Conservation (phyloP, 2,329 filamentous ascomycete genomes). For the Onygenales sp. region DNA sequence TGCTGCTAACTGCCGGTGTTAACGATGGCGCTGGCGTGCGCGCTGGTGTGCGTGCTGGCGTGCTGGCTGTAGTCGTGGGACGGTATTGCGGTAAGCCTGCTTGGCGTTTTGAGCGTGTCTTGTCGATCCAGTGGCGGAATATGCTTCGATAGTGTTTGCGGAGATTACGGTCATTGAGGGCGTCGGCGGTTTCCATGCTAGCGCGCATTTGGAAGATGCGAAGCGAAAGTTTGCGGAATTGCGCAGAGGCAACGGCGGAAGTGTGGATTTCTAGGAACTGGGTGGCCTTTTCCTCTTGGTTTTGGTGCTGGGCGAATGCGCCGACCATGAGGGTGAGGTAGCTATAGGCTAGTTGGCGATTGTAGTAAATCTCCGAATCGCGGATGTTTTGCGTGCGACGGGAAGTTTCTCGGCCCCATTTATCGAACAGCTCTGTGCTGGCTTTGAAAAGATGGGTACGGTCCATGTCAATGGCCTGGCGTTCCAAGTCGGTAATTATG, state of each 20-base stretch:
- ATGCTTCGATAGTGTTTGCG: conserved; percentile 47
- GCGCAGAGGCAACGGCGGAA: conserved; percentile 36
- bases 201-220: conserved; percentile 46
- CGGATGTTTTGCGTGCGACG: conserved; percentile 24
- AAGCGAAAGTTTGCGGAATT: conserved; percentile 49
- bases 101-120: conserved; percentile 17
- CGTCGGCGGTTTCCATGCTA: conserved; percentile 42
- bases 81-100: background rate
- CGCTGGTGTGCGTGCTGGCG: too few species aligned
- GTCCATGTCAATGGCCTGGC: conserved; percentile 28
- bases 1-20: too few species aligned
- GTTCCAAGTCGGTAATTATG: conserved; percentile 26
- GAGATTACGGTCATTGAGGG: conserved; percentile 43
- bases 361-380: conserved; percentile 30
- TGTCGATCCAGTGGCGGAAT: conserved; percentile 46
- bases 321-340: conserved; percentile 30
- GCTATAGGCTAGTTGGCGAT: conserved; percentile 28
- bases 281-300: conserved; percentile 36
- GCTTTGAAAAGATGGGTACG: conserved; percentile 25
- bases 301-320: conserved; percentile 21
- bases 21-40: too few species aligned
- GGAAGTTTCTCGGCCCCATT: conserved; percentile 34
- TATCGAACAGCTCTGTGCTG: conserved; percentile 27
- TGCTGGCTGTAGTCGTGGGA: background rate
- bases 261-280: conserved; percentile 38